Evolutionary conservation across 805 yeast species (phyloP).

Genomic region (Metschnikowia chrysomelidarum): DNA sequence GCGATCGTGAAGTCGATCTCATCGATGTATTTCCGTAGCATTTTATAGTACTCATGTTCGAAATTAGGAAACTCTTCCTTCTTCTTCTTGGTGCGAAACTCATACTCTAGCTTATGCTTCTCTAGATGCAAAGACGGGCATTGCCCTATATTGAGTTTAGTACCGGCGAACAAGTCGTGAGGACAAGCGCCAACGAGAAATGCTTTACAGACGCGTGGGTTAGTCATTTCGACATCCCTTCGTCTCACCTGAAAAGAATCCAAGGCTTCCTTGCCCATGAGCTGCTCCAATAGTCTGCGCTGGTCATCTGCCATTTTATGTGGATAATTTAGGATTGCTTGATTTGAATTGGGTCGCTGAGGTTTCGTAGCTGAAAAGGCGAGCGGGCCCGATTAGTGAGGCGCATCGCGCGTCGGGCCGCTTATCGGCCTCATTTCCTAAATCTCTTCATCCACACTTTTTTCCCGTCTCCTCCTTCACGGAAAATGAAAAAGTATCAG

Average conservation of each 20-base stretch:
- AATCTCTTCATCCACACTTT: no score
- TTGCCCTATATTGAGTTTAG: constrained; percentile 78
- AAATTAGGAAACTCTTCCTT: constrained; percentile 49
- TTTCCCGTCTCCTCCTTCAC: background rate
- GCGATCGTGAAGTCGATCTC: constrained; percentile 68
- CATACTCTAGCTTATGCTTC: constrained; percentile 69
- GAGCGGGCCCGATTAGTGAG: no score
- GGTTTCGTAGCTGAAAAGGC: no score
- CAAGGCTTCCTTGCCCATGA: constrained; percentile 67
- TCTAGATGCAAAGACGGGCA: constrained; percentile 78
- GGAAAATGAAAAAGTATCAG: constrained; percentile 43
- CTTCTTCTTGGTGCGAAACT: constrained; percentile 41
- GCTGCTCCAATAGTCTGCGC: constrained; percentile 68
- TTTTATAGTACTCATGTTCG: constrained; percentile 48
- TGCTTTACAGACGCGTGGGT: constrained; percentile 65
- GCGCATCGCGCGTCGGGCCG: no score
- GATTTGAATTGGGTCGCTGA: no score
- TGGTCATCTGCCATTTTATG: constrained; percentile 65
- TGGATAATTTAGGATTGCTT: no score
- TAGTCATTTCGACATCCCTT: constrained; percentile 42
- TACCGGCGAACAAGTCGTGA: constrained; percentile 74
- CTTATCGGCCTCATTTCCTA: no score
- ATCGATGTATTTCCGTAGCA: constrained; percentile 53
- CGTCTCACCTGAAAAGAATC: constrained; percentile 31
- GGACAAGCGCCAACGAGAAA: constrained; percentile 87